A percentile compares a stretch with the other conserved stretches of the same genome.
Evolutionary conservation across 371 early-diverging fungal species (phyloP).

Genomic region (Rhizomucor miehei): DNA sequence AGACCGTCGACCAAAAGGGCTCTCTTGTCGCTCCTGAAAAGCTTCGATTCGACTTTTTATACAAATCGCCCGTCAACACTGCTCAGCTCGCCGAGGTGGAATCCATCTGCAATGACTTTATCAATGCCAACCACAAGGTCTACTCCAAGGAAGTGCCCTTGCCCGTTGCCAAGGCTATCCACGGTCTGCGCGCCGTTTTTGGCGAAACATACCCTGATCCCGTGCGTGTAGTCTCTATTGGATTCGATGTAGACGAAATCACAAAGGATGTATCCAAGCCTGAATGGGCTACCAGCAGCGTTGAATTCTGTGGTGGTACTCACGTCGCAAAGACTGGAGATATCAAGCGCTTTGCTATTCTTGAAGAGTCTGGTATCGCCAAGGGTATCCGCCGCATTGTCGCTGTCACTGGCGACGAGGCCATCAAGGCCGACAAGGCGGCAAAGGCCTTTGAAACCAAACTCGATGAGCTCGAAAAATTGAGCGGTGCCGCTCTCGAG

Average conservation of each 20-base stretch:
- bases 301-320: conserved; percentile 99
- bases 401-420: conserved; percentile 95
- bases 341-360: conserved; percentile 85
- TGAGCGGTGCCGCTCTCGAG: conserved; percentile 70
- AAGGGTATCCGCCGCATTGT: conserved; percentile 98
- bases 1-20: conserved; percentile 92
- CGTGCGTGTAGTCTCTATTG: conserved; percentile 92
- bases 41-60: conserved; percentile 97
- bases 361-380: conserved; percentile 95
- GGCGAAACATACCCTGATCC: conserved; percentile 97
- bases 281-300: conserved; percentile 77
- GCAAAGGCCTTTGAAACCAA: conserved; percentile 66
- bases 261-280: conserved; percentile 78
- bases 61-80: conserved; percentile 74
- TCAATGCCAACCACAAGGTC: conserved; percentile 74
- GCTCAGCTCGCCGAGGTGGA: conserved; percentile 86
- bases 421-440: conserved; percentile 63
- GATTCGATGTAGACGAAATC: conserved; percentile 86
- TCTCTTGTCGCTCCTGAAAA: conserved; percentile 97
- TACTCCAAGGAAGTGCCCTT: conserved; percentile 88
- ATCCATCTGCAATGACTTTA: conserved; percentile 75
- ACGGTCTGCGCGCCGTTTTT: conserved; percentile 93
- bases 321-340: conserved; percentile 94
- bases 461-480: conserved; percentile 54
- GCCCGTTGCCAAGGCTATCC: conserved; percentile 76